phyloP scores from a whole-genome alignment of 2,329 filamentous ascomycete species.

The Apiospora aurea region DNA sequence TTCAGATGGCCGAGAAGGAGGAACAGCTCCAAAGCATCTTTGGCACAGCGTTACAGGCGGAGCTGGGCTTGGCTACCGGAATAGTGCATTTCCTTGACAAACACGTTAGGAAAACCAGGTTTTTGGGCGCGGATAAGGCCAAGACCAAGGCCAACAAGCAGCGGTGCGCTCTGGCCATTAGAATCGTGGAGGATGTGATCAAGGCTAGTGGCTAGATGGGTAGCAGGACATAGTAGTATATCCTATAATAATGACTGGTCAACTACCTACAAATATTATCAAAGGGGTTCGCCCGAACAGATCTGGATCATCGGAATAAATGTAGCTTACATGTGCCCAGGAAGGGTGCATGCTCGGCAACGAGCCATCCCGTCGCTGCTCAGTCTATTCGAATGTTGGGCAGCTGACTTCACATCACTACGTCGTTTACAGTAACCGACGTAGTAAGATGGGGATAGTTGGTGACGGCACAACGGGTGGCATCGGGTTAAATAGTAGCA shows the following conservation, averaged over 20 bases:
- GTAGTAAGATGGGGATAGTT: not conserved
- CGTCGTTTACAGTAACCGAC: no score
- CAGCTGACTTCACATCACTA: no score
- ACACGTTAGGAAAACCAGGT: conserved; percentile 71
- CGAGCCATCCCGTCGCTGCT: no score
- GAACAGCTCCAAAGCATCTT: conserved; percentile 71
- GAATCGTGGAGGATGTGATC: not conserved
- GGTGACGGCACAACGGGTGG: not conserved
- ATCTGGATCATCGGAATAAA: no score
- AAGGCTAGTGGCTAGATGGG: not conserved
- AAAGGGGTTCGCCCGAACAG: no score
- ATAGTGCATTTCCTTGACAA: conserved; percentile 83
- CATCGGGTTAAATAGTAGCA: not conserved
- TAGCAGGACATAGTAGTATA: no score
- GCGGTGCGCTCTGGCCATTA: conserved; percentile 42
- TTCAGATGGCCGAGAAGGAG: conserved; percentile 69
- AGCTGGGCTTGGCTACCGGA: conserved; percentile 72
- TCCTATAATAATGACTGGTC: no score
- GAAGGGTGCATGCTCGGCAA: no score
- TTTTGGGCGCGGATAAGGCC: conserved; percentile 55
- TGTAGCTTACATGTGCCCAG: no score
- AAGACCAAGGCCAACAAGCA: conserved; percentile 55
- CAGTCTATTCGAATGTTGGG: no score
- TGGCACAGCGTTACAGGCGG: conserved; percentile 56
- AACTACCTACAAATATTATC: no score